Conservation (phyloP, 2,329 filamentous ascomycete genomes). For the Phialocephala sp. region DNA sequence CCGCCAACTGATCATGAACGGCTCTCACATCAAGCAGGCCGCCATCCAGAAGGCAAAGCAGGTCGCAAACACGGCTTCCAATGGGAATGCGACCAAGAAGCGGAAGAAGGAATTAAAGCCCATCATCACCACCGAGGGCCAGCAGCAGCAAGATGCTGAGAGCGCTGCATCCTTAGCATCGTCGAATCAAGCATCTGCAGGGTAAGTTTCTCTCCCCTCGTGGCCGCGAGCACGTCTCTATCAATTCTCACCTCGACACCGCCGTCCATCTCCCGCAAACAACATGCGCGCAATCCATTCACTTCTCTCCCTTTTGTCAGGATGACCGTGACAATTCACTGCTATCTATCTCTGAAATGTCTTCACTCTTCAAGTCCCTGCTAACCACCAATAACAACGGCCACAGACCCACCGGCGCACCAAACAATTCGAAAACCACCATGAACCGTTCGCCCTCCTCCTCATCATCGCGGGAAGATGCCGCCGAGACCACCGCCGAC, state of each 20-base stretch:
- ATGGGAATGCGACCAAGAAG: constrained; percentile 61
- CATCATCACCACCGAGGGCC: constrained; percentile 61
- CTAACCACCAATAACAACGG: constrained; percentile 38
- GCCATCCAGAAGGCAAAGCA: constrained; percentile 66
- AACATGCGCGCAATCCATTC: constrained; percentile 13
- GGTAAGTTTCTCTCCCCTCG: constrained; percentile 41
- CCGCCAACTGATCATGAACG: constrained; percentile 40
- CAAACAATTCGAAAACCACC: constrained; percentile 36
- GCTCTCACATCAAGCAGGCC: constrained; percentile 42
- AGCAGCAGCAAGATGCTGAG: constrained; percentile 48
- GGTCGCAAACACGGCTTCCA: constrained; percentile 50
- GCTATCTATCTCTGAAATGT: constrained; percentile 33
- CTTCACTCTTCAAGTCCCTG: constrained; percentile 38
- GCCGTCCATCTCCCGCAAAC: constrained; percentile 41
- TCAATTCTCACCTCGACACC: constrained; percentile 21
- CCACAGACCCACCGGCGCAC: constrained; percentile 39
- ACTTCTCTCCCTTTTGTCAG: background rate
- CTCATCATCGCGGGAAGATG: constrained; percentile 78
- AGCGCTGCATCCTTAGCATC: constrained; percentile 38
- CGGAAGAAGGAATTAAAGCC: constrained; percentile 65
- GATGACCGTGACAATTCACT: background rate
- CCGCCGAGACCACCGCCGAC: constrained; percentile 89
- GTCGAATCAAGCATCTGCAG: constrained; percentile 42
- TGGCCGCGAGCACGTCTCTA: constrained; percentile 1
- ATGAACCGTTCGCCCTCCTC: constrained; percentile 61